Conservation (phyloP, 2,329 filamentous ascomycete species). For the Pseudogymnoascus sp. region DNA sequence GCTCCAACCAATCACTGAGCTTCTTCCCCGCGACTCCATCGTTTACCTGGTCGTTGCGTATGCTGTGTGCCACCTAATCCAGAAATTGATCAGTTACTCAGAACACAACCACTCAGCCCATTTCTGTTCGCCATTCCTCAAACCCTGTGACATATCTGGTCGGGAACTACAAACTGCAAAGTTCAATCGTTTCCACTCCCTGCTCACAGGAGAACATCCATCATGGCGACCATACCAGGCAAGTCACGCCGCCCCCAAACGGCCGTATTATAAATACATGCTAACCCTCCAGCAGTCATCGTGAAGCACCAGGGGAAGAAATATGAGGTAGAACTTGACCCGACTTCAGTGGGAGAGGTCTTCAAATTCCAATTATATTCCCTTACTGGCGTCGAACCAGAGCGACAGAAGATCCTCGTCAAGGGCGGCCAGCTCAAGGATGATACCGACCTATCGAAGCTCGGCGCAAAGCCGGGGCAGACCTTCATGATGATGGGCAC, state of each 20-base stretch:
- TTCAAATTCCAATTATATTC: constrained; percentile 96
- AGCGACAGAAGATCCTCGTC: constrained; percentile 90
- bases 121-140: neutral
- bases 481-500: constrained; percentile 96
- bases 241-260: constrained; percentile 11
- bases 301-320: constrained; percentile 95
- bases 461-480: constrained; percentile 79
- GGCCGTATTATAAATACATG: neutral
- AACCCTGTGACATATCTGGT: neutral
- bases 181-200: neutral
- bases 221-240: constrained; percentile 29
- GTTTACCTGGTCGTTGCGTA: constrained; percentile 4
- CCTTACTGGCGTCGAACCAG: constrained; percentile 89
- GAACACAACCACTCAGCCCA: neutral
- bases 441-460: constrained; percentile 75
- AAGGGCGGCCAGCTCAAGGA: constrained; percentile 94
- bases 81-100: constrained; percentile 5
- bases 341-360: constrained; percentile 74
- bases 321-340: constrained; percentile 87
- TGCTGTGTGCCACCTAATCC: constrained; percentile 3
- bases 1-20: constrained; percentile 2
- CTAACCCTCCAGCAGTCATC: constrained; percentile 51
- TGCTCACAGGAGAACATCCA: constrained; percentile 11
- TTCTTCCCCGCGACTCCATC: constrained; percentile 3
- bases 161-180: neutral